Conservation (phyloP, 768 basidiomycete genomes). For the Xerocomus brunneocitrinus region DNA sequence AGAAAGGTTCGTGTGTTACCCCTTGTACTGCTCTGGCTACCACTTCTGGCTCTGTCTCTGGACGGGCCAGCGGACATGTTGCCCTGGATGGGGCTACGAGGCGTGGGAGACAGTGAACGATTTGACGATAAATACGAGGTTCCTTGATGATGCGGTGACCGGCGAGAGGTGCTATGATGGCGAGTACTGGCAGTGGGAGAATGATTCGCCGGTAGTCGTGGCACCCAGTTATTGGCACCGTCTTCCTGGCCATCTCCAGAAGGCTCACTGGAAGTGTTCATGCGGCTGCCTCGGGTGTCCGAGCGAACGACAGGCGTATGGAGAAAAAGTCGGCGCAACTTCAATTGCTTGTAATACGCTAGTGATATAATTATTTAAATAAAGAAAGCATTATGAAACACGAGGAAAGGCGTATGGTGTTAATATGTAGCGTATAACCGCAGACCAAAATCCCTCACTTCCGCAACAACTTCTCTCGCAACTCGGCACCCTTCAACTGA, state of each 20-base stretch:
- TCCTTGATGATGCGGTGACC: conserved; percentile 63
- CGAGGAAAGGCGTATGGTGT: conserved; percentile 5
- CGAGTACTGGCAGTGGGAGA: conserved; percentile 36
- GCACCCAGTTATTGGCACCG: conserved; percentile 26
- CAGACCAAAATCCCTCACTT: conserved; percentile 34
- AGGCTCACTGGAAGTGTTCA: conserved; percentile 13
- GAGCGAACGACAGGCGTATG: not conserved
- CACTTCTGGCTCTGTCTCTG: conserved; percentile 50
- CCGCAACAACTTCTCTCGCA: conserved; percentile 76
- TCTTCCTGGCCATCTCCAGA: conserved; percentile 16
- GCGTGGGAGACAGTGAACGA: conserved; percentile 42
- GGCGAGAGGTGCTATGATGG: conserved; percentile 50
- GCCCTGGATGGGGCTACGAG: conserved; percentile 41
- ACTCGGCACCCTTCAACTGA: conserved; percentile 76
- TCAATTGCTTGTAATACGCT: not conserved
- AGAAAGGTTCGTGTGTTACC: conserved; percentile 41
- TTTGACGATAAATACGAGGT: conserved; percentile 56
- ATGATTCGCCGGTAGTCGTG: conserved; percentile 24
- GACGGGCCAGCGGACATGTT: conserved; percentile 51
- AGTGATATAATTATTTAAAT: conserved; percentile 7
- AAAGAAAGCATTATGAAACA: conserved; percentile 17
- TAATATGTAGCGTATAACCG: not conserved
- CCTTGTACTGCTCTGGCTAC: conserved; percentile 57
- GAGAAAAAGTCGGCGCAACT: not conserved
- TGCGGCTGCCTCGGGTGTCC: not conserved